Evolutionary conservation across 176 grass and related monocot species (phyloP).

Genomic region (Calamus simplicifolius): DNA sequence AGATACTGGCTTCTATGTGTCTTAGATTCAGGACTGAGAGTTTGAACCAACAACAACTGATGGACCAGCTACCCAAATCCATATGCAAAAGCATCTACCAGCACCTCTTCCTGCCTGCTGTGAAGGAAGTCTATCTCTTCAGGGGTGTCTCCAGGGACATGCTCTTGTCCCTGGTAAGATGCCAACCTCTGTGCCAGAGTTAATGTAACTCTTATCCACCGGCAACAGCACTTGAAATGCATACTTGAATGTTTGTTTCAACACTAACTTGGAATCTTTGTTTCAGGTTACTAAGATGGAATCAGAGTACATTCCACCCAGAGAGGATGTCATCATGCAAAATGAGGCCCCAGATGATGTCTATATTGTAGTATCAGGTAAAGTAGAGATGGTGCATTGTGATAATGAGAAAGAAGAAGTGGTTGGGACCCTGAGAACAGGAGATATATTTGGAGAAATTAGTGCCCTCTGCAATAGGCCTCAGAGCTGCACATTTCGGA

Average conservation of each 20-base stretch:
- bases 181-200: neutral
- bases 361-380: conserved; percentile 67
- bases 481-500: conserved; percentile 71
- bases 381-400: conserved; percentile 47
- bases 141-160: conserved; percentile 56
- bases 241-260: neutral
- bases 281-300: conserved; percentile 61
- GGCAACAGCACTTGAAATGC: neutral
- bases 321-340: conserved; percentile 84
- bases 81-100: conserved; percentile 96
- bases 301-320: conserved; percentile 90
- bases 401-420: conserved; percentile 32
- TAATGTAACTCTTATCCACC: neutral
- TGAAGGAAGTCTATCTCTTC: conserved; percentile 87
- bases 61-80: conserved; percentile 86
- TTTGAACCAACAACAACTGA: conserved; percentile 91
- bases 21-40: conserved; percentile 89
- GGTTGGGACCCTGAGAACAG: conserved; percentile 28
- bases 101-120: conserved; percentile 63
- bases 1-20: conserved; percentile 92
- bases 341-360: conserved; percentile 81
- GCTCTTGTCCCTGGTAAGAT: conserved; percentile 49
- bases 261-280: neutral
- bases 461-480: conserved; percentile 56
- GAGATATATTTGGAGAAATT: conserved; percentile 71